A percentile compares a stretch with the other conserved stretches of the same genome.
Evolutionary conservation across 768 basidiomycete genomes (phyloP).

Genomic region (Tylopilus sp.): DNA sequence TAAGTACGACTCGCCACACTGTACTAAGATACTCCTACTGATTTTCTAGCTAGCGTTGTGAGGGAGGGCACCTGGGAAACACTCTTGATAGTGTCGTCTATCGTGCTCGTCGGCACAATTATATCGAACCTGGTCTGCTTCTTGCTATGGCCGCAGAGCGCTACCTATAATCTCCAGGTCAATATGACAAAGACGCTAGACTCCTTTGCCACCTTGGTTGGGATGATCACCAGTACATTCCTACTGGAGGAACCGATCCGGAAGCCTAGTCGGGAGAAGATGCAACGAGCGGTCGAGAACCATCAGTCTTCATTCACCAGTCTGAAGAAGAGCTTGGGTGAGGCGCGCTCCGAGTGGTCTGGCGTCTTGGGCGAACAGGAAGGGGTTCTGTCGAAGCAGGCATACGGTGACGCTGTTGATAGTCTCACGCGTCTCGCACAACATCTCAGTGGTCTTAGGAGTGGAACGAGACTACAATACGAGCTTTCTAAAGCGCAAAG

Average conservation of each 20-base stretch:
- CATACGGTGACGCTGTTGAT: constrained; percentile 85
- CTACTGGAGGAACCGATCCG: constrained; percentile 69
- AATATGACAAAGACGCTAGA: constrained; percentile 85
- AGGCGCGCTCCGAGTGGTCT: constrained; percentile 86
- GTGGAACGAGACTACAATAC: constrained; percentile 80
- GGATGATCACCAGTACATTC: constrained; percentile 80
- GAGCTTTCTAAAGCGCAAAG: constrained; percentile 66
- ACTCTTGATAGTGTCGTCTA: constrained; percentile 69
- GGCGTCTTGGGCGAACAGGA: constrained; percentile 24
- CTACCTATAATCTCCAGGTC: constrained; percentile 74
- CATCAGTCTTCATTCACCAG: constrained; percentile 90
- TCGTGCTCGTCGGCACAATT: constrained; percentile 70
- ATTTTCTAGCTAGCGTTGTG: constrained; percentile 52
- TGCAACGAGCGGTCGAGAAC: constrained; percentile 76
- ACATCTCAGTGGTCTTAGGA: constrained; percentile 85
- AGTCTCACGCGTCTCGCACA: constrained; percentile 89
- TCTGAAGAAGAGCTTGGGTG: constrained; percentile 79
- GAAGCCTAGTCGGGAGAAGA: constrained; percentile 53
- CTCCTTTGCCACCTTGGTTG: constrained; percentile 84
- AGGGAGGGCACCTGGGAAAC: constrained; percentile 84
- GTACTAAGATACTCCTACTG: background rate
- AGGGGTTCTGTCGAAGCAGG: constrained; percentile 38
- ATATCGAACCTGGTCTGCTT: constrained; percentile 87
- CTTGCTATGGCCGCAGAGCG: constrained; percentile 79
- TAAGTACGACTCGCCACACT: constrained; percentile 30